Evolutionary conservation across 805 yeast genomes (phyloP), one percentile per base, ranked within the genome.

Genomic region (Suhomyces canberraensis): DNA sequence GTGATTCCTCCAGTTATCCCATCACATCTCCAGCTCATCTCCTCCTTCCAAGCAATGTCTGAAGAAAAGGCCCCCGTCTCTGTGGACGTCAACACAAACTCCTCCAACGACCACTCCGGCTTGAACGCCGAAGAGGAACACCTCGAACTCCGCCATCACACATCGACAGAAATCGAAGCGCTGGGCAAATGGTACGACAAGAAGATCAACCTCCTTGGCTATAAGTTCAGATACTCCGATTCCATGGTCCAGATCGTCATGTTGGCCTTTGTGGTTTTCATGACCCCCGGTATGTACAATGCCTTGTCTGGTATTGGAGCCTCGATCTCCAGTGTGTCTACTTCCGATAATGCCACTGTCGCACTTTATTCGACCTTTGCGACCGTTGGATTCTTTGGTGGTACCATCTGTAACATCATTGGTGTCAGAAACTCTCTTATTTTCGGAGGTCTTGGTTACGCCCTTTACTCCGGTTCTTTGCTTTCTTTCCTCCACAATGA

Each of bases 281-380:
- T 73, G 61, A 65, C 75, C n/a, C 75, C 77, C 1, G 78, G 78
- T 35, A 69, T 71, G 71, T 74, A 54, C 57, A 74, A 73, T 40
- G 77, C 79, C 36, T 58, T 74, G 29, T 48, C 69, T 20, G 78
- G 78, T 48, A 58, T 74, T 33, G 76, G 74, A 35, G 64, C 73
- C 18, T 73, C 73, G 36, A 58, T 61, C 46, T 53, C 61, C 30
- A 54, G 56, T 40, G 62, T 60, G 35, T 45, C 46, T 17, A 66
- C 69, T 17, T 64, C 74, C 25, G 71, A 72, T 46, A 65, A 74
- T 46, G 71, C 79, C 14, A 64, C 63, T 41, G 75, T 73, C 29
- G 80, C 81, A 7, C 60, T 77, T 28, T 69, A 77, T 52, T 64
- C 73, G 29, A 71, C 78, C 1, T 78, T 78, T 48, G 79, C 81